Evolutionary conservation across 2,329 filamentous ascomycete genomes (phyloP), one percentile per base, ranked within the genome.

Genomic region (Trichoderma citrinoviride): DNA sequence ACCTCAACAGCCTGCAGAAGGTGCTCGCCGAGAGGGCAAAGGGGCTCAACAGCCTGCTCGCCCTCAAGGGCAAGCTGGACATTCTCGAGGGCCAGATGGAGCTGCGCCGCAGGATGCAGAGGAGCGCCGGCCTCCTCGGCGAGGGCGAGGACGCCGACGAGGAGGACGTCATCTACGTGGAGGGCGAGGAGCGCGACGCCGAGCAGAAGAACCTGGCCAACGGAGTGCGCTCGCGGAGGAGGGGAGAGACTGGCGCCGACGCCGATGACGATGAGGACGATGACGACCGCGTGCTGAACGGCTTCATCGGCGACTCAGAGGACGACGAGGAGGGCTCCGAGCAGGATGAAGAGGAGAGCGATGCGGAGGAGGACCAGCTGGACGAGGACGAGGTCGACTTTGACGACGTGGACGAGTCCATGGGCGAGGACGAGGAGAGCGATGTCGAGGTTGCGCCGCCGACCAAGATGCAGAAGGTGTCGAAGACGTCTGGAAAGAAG

Each of bases 61-160:
- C 93, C 21, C 84, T 99, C 66, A 97, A 97, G 81, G 95, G 95
- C 25, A 97, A 97, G 78, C 83, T 99, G 37, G 94, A 98, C 74
- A 92, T 99, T 86, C 83, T 98, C 55, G 90, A 95, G 72, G 89
- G 92, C 7, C 95, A 99, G 78, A 89, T 98, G 76, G 87, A 91
- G 71, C 80, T 97, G 71, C 84, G 95, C 56, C 87, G 87, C 64
- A 86, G 84, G 67, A 87, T 93, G 77, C 87, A 90, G 72, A 83
- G 77, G 68, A 75, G 69, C 64, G 67, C 69, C 7, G 73, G 68
- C 27, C 72, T 67, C 15, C 65, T 67, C 19, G 80, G 81, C 53
- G 79, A 81, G 19, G 81, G 81, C 44, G 82, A 83, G 7, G 82
- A 79, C 8, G 80, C 81, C 3, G 79, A 86, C 3, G 84, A 90